phyloP scores from a whole-genome alignment of 2,329 filamentous ascomycete genomes.

The Scorias spongiosa region DNA sequence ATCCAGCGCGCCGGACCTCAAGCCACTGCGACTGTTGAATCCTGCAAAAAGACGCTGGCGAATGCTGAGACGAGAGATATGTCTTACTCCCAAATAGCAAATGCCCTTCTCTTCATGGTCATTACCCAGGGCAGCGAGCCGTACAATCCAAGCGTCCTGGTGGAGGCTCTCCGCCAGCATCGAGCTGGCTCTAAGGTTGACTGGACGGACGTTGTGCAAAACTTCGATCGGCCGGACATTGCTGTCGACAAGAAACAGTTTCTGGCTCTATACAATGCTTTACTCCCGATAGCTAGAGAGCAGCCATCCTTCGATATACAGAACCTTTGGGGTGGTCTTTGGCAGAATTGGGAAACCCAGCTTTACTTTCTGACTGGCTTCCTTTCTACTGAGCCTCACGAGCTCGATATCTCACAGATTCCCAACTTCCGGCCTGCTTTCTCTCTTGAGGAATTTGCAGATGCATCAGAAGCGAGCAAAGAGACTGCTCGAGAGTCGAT shows the following conservation, averaged over 20 bases:
- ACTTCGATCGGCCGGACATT: constrained; percentile 67
- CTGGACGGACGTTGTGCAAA: constrained; percentile 56
- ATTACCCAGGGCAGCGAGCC: constrained; percentile 46
- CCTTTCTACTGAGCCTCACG: constrained; percentile 55
- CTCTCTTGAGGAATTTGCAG: constrained; percentile 46
- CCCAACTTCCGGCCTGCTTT: constrained; percentile 70
- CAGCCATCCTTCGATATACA: constrained; percentile 65
- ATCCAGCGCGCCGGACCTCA: constrained; percentile 62
- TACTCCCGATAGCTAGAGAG: constrained; percentile 54
- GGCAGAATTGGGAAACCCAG: constrained; percentile 76
- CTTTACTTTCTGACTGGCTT: constrained; percentile 89
- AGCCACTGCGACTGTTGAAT: constrained; percentile 61
- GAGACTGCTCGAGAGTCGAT: constrained; percentile 50
- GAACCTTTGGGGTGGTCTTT: constrained; percentile 70
- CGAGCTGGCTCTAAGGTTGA: constrained; percentile 41
- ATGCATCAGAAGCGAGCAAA: constrained; percentile 44
- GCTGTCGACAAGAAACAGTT: constrained; percentile 70
- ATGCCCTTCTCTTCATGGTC: constrained; percentile 57
- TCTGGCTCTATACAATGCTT: constrained; percentile 60
- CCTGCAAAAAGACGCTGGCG: constrained; percentile 44
- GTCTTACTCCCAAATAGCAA: constrained; percentile 67
- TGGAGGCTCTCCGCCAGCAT: constrained; percentile 42
- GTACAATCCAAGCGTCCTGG: constrained; percentile 53
- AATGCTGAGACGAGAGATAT: constrained; percentile 47
- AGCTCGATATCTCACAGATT: constrained; percentile 73